Evolutionary conservation across 2,329 filamentous ascomycete genomes (phyloP).

Genomic region (Hypoxylon sp.): DNA sequence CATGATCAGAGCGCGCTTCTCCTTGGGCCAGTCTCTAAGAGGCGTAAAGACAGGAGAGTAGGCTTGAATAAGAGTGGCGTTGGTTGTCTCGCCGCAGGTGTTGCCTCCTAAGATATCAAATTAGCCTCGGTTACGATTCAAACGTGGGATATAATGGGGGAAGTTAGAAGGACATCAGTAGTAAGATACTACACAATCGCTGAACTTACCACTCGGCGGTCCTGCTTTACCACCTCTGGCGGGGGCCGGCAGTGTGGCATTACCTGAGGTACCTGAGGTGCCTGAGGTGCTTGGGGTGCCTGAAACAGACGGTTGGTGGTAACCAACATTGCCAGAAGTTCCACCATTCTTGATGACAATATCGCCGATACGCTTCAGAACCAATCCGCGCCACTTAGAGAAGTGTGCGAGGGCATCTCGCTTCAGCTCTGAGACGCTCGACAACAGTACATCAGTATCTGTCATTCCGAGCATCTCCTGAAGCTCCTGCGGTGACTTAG

Average conservation of each 20-base stretch:
- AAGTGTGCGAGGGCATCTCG: conserved; percentile 79
- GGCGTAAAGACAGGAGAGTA: conserved; percentile 73
- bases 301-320: conserved; percentile 40
- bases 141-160: neutral
- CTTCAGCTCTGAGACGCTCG: conserved; percentile 73
- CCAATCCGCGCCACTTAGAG: conserved; percentile 81
- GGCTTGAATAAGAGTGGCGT: conserved; percentile 63
- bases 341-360: conserved; percentile 67
- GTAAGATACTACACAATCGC: too few species aligned
- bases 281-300: neutral
- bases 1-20: conserved; percentile 76
- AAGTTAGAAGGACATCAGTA: neutral
- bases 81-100: conserved; percentile 61
- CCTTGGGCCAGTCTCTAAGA: conserved; percentile 71
- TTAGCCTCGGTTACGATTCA: conserved; percentile 26
- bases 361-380: conserved; percentile 79
- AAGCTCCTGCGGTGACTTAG: conserved; percentile 53
- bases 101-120: conserved; percentile 51
- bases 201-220: conserved; percentile 57
- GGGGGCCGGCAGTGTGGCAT: conserved; percentile 57
- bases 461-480: conserved; percentile 56
- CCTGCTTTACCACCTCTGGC: conserved; percentile 54
- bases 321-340: conserved; percentile 47
- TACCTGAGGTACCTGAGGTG: conserved; percentile 41
- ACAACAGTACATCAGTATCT: conserved; percentile 51